phyloP scores from a whole-genome alignment of 495 filamentous ascomycete genomes.

The Aspergillus taichungensis region DNA sequence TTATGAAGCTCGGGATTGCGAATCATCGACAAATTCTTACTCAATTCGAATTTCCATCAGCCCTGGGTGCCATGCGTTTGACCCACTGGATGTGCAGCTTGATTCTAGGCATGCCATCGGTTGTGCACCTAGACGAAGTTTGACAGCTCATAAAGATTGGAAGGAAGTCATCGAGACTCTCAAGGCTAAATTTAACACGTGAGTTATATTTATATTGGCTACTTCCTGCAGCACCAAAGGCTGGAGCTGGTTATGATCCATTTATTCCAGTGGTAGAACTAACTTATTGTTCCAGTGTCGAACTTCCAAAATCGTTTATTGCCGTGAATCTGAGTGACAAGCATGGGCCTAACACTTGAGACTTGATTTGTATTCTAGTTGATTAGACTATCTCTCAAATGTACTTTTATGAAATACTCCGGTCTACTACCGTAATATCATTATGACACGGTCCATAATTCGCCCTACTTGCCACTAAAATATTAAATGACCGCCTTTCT shows the following conservation, averaged over 20 bases:
- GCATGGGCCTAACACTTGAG: conserved; percentile 18
- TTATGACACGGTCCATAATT: too few relatives aligned
- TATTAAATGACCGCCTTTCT: too few relatives aligned
- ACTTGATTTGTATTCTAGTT: background rate
- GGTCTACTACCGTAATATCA: conserved; percentile 7
- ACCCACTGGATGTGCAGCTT: conserved; percentile 89
- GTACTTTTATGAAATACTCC: background rate
- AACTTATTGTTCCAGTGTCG: conserved; percentile 50
- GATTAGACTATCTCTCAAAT: background rate
- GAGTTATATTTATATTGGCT: conserved; percentile 26
- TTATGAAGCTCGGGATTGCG: conserved; percentile 82
- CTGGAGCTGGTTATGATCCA: background rate
- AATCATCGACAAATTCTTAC: conserved; percentile 70
- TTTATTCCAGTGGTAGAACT: too few relatives aligned
- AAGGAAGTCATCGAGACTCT: conserved; percentile 90
- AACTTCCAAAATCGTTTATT: conserved; percentile 87
- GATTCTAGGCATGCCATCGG: conserved; percentile 94
- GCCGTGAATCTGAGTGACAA: conserved; percentile 83
- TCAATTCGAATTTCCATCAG: conserved; percentile 93
- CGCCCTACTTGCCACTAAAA: too few relatives aligned
- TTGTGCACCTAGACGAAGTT: conserved; percentile 74
- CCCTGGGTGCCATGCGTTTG: conserved; percentile 91
- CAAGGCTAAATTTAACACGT: conserved; percentile 90
- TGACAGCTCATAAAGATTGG: conserved; percentile 93
- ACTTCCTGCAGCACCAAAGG: background rate